Evolutionary conservation across 805 yeast genomes (phyloP).

Genomic region (Lachancea fermentati): DNA sequence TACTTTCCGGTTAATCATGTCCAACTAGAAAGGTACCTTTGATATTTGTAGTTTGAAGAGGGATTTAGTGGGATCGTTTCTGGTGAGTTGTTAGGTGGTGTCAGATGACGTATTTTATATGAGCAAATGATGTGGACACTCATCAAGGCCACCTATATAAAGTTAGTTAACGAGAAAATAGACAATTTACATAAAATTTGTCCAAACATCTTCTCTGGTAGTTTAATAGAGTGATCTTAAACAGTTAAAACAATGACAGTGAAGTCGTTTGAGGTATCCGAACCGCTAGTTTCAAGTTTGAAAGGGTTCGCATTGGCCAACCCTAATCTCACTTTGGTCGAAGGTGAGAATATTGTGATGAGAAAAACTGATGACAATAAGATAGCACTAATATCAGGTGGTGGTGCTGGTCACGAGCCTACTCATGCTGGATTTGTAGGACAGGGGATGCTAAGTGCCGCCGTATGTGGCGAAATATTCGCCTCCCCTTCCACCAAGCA

Average conservation of each 20-base stretch:
- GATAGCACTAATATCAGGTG: conserved; percentile 78
- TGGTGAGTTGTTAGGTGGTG: too few relatives aligned
- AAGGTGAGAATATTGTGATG: conserved; percentile 35
- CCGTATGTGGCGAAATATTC: conserved; percentile 86
- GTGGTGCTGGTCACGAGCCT: conserved; percentile 96
- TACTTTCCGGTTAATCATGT: conserved; percentile 8
- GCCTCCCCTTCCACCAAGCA: conserved; percentile 95
- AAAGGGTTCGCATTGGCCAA: conserved; percentile 36
- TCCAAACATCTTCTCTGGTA: too few relatives aligned
- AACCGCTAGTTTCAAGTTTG: conserved; percentile 35
- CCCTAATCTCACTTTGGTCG: conserved; percentile 34
- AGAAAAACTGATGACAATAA: conserved; percentile 39
- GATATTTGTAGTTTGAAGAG: too few relatives aligned
- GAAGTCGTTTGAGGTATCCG: conserved; percentile 37
- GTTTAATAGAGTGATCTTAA: too few relatives aligned
- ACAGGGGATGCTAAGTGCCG: conserved; percentile 72
- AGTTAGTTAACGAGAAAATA: too few relatives aligned
- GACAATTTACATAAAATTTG: too few relatives aligned
- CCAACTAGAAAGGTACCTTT: neutral
- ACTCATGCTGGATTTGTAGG: conserved; percentile 91
- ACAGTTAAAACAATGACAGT: conserved; percentile 15
- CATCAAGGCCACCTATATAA: too few relatives aligned
- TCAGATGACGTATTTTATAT: too few relatives aligned
- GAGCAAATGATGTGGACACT: too few relatives aligned
- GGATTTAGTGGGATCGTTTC: too few relatives aligned